Percentiles rank a stretch among this genome's conserved stretches.
phyloP scores from a whole-genome alignment of 192 early-diverging fungal species.

The Linderina pennispora region DNA sequence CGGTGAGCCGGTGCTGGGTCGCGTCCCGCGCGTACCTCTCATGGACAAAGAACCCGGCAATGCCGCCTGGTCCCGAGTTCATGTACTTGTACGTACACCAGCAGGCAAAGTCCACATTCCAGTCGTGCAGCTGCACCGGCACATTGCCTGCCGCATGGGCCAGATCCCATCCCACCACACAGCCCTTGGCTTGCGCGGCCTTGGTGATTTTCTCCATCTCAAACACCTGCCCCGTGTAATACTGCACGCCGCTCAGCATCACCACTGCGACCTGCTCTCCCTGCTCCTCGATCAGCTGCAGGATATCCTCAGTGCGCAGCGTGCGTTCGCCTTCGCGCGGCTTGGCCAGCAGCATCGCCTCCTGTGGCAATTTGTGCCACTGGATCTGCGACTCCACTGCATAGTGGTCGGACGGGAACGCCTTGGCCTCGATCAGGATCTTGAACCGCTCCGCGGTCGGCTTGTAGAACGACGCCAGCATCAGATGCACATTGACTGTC shows the following conservation, averaged over 20 bases:
- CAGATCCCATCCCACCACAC: constrained; percentile 90
- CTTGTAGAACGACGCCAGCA: constrained; percentile 91
- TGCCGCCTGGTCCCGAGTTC: constrained; percentile 94
- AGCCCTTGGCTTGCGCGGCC: constrained; percentile 75
- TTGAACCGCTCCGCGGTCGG: constrained; percentile 69
- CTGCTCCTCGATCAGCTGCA: constrained; percentile 62
- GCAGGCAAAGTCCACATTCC: constrained; percentile 95
- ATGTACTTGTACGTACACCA: constrained; percentile 99
- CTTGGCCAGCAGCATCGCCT: constrained; percentile 65
- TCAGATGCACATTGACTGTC: constrained; percentile 85
- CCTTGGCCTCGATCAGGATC: constrained; percentile 87
- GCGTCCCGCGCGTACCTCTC: constrained; percentile 60
- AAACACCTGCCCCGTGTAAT: constrained; percentile 89
- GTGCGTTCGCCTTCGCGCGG: constrained; percentile 68
- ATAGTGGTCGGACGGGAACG: constrained; percentile 96
- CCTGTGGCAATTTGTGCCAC: constrained; percentile 67
- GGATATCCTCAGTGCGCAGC: constrained; percentile 76
- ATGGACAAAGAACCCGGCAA: constrained; percentile 89
- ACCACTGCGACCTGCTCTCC: constrained; percentile 81
- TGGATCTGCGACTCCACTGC: constrained; percentile 84
- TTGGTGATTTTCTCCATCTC: constrained; percentile 79
- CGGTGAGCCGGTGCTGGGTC: constrained; percentile 60
- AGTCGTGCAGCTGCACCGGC: constrained; percentile 81
- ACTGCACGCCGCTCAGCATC: constrained; percentile 86
- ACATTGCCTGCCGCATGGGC: constrained; percentile 96